Evolutionary conservation across 2,329 filamentous ascomycete genomes (phyloP).

Genomic region (Alternaria sp.): DNA sequence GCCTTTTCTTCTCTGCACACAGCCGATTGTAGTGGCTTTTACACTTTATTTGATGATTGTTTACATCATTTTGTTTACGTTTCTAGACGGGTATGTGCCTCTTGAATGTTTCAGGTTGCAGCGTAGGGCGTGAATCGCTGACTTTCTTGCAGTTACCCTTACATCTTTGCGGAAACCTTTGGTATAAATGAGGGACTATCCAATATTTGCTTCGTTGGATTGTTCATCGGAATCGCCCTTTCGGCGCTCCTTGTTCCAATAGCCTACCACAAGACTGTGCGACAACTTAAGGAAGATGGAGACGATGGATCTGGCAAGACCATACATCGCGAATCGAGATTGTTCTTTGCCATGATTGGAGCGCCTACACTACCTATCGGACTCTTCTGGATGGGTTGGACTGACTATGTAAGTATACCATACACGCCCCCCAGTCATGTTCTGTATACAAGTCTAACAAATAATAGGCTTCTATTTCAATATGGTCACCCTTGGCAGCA

Average conservation of each 20-base stretch:
- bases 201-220: constrained; percentile 59
- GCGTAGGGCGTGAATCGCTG: neutral
- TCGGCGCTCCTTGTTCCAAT: constrained; percentile 54
- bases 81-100: constrained; percentile 60
- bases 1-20: constrained; percentile 53
- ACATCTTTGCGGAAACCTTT: neutral
- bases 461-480: constrained; percentile 2
- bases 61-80: constrained; percentile 65
- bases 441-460: neutral
- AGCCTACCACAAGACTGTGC: constrained; percentile 45
- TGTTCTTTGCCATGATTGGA: constrained; percentile 63
- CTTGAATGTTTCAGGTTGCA: neutral
- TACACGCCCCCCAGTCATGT: neutral
- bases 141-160: neutral
- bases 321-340: constrained; percentile 62
- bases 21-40: constrained; percentile 60
- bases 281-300: constrained; percentile 43
- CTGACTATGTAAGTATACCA: constrained; percentile 44
- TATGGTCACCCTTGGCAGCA: constrained; percentile 51
- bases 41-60: constrained; percentile 63
- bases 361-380: constrained; percentile 60
- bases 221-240: constrained; percentile 55
- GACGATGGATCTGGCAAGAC: constrained; percentile 47
- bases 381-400: constrained; percentile 69
- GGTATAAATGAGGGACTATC: neutral